These are phyloP conservation scores for Eutrema salsugineum DNA, from an alignment of 441 rosid genomes.

Conservation along the genomic window DNA sequence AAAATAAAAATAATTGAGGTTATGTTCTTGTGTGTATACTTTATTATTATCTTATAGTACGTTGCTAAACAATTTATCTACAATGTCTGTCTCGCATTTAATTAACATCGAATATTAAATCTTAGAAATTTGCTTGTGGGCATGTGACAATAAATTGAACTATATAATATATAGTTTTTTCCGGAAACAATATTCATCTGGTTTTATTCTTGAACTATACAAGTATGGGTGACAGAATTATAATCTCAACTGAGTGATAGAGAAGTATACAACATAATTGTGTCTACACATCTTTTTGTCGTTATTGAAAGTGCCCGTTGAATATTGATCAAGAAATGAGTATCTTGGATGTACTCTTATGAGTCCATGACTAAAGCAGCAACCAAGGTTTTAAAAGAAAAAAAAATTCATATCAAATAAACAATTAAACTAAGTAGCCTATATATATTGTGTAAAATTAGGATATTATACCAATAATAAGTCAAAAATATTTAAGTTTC, in stretches of 20 bases:
- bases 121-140: not conserved
- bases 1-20: not conserved
- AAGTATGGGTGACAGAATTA: slow-evolving; percentile 1
- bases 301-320: slow-evolving; percentile 7
- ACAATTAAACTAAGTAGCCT: not conserved
- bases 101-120: slow-evolving; percentile 5
- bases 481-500: too few species aligned
- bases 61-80: not conserved
- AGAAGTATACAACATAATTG: slow-evolving; percentile 16
- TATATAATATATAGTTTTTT: not conserved
- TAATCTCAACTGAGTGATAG: not conserved
- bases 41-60: not conserved
- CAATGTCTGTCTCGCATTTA: slow-evolving; percentile 7
- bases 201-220: not conserved
- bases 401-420: not conserved
- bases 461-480: too few species aligned
- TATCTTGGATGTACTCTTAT: not conserved
- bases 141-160: slow-evolving; percentile 16
- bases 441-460: not conserved
- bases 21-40: not conserved
- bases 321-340: slow-evolving; percentile 1
- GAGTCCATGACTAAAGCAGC: too few species aligned
- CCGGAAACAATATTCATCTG: not conserved
- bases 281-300: slow-evolving; percentile 1
- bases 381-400: not conserved